Evolutionary conservation across 768 basidiomycete genomes (phyloP).

Genomic region (Russula sp.): DNA sequence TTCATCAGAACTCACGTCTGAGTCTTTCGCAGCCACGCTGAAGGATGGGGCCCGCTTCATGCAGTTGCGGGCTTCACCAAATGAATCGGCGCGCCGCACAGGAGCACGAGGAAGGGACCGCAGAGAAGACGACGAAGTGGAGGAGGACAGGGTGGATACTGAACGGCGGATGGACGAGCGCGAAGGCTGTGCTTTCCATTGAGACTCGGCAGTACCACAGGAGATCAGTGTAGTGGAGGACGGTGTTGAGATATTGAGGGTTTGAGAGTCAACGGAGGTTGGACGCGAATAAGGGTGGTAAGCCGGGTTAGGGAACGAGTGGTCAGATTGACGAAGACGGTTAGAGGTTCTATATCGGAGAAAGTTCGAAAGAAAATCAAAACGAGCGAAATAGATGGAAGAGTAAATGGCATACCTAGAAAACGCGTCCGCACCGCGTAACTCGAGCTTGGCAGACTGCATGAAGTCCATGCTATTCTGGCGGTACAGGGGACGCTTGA

Average conservation of each 20-base stretch:
- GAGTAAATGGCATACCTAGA: conserved; percentile 54
- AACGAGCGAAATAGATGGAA: background rate
- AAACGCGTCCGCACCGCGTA: conserved; percentile 54
- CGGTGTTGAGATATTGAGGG: conserved; percentile 36
- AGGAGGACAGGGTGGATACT: conserved; percentile 25
- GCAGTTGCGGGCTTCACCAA: conserved; percentile 19
- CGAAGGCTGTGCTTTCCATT: conserved; percentile 24
- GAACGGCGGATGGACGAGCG: conserved; percentile 20
- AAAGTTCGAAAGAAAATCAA: conserved; percentile 7
- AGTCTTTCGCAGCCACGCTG: conserved; percentile 21
- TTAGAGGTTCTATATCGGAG: conserved; percentile 25
- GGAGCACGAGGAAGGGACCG: conserved; percentile 20
- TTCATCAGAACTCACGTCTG: conserved; percentile 24
- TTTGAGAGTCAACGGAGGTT: conserved; percentile 53
- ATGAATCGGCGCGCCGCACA: conserved; percentile 26
- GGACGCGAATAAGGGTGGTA: conserved; percentile 46
- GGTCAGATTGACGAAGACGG: conserved; percentile 39
- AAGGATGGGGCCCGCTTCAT: conserved; percentile 30
- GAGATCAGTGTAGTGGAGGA: conserved; percentile 30
- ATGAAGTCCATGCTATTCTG: conserved; percentile 90
- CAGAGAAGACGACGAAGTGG: conserved; percentile 27
- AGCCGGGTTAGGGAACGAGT: conserved; percentile 59
- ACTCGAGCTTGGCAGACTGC: conserved; percentile 46
- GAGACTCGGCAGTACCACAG: conserved; percentile 15
- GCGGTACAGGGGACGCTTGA: conserved; percentile 61